Evolutionary conservation across 2,329 filamentous ascomycete genomes (phyloP), one percentile per base, ranked within the genome.

Genomic region (Xylaria hypoxylon): DNA sequence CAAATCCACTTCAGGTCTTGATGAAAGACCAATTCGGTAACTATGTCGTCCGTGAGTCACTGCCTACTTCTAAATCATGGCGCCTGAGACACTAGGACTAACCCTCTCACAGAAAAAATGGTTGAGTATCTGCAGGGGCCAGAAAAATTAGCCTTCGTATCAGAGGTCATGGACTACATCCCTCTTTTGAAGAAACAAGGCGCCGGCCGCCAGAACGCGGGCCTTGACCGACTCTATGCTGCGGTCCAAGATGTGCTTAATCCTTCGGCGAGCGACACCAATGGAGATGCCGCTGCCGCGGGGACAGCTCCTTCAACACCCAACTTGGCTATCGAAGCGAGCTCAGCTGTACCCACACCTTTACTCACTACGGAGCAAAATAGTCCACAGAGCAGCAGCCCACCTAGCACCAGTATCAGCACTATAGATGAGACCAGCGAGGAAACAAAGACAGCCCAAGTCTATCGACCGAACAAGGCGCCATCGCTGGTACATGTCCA

Each of bases 21-120:
- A 94, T 97, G 85, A 92, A 90, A 70, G 95, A 99, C 77, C 91
- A 93, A 70, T 98, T 90, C 77, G 96, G 93, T 67, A 99, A 99
- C 79, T 99, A 98, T 77, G 95, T 98, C 5, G 91, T 98, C 68
- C 95, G 94, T 97, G 88, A 89, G 93, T 89, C 28, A 24, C 24
- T n/a, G 24, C 11, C 48, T 55, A 13, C 33, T 38, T 42, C 26
- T 17, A 24, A 6, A 31, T 4, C 2, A 26, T 33, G 31, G 5
- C 15, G 31, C 3, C n/a, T 31, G 22, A n/a, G 31, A 10, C 26
- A 22, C 28, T 40, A 15, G 28, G 19, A 53, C 70, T 77, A 68
- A 76, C 77, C 77, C 65, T 79, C 13, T 24, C 64, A 35, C 76
- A 96, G 93, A 97, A 81, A 97, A 94, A 81, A 85, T 97, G 5